Percentiles rank a stretch among this genome's conserved stretches.
Conservation (phyloP, 1,284 basidiomycete genomes). For the Boletellus sp. region DNA sequence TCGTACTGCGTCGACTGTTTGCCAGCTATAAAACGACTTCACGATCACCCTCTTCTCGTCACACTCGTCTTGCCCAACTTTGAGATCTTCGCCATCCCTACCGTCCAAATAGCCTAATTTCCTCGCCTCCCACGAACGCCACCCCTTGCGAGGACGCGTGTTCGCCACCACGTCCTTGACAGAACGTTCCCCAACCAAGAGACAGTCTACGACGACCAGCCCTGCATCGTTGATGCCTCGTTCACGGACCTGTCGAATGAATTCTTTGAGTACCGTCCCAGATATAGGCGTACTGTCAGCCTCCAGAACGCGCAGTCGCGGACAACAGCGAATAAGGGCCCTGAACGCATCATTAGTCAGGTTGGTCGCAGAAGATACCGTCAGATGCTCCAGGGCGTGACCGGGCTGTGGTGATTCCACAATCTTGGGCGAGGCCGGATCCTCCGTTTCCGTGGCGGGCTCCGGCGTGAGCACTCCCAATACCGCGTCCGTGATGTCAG, state of each 20-base stretch:
- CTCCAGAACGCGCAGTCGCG: constrained; percentile 63
- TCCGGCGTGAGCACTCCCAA: constrained; percentile 63
- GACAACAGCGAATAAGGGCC: constrained; percentile 61
- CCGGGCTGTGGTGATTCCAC: constrained; percentile 42
- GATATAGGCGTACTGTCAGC: constrained; percentile 77
- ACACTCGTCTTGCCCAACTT: constrained; percentile 72
- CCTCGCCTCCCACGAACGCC: constrained; percentile 64
- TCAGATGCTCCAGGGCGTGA: constrained; percentile 67
- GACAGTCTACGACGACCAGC: constrained; percentile 75
- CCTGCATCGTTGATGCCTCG: constrained; percentile 49
- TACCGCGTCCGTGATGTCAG: constrained; percentile 70
- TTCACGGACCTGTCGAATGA: constrained; percentile 53
- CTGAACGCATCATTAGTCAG: constrained; percentile 63
- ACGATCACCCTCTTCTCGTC: constrained; percentile 67
- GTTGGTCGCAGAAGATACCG: constrained; percentile 63
- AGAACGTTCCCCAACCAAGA: constrained; percentile 56
- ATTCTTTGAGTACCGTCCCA: constrained; percentile 60
- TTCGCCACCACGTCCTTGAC: constrained; percentile 54
- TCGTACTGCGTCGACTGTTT: constrained; percentile 71
- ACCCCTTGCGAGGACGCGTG: constrained; percentile 70
- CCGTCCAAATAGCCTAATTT: constrained; percentile 65
- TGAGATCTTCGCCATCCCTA: constrained; percentile 58
- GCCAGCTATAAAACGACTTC: constrained; percentile 87
- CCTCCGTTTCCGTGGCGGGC: neutral
- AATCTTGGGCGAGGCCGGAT: constrained; percentile 3